Percentiles rank a stretch among this genome's conserved stretches.
These are phyloP conservation scores for Serendipita indica DNA, from an alignment of 768 basidiomycete genomes.

Conservation along the genomic window DNA sequence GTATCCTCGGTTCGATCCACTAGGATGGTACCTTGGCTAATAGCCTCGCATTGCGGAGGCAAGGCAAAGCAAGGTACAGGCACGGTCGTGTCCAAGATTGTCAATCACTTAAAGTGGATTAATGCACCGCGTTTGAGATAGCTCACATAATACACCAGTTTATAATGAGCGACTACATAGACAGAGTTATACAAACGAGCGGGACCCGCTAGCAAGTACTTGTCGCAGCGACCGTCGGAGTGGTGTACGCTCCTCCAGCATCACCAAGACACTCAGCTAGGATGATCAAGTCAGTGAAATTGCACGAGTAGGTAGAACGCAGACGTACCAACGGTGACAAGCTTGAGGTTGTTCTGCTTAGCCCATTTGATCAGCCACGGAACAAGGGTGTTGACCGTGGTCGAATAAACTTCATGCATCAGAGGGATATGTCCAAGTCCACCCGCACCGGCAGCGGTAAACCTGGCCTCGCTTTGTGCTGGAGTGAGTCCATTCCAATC, in stretches of 20 bases:
- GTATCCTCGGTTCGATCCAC: too few relatives aligned
- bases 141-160: too few relatives aligned
- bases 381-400: background rate
- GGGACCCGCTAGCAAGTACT: background rate
- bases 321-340: background rate
- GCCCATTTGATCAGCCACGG: slow-evolving; percentile 1
- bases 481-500: slow-evolving; percentile 1
- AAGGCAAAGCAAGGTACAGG: too few relatives aligned
- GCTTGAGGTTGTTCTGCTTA: background rate
- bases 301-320: background rate
- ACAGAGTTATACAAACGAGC: background rate
- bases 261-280: background rate
- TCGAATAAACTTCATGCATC: background rate
- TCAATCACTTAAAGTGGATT: too few relatives aligned
- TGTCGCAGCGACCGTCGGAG: background rate
- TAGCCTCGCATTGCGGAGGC: too few relatives aligned
- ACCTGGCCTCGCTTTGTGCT: background rate
- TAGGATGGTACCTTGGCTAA: too few relatives aligned
- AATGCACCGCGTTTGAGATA: too few relatives aligned
- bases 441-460: background rate
- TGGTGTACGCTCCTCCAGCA: background rate
- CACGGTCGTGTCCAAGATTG: too few relatives aligned
- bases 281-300: background rate
- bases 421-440: background rate
- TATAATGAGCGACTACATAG: too few relatives aligned